A percentile compares a stretch with the other conserved stretches of the same genome.
Evolutionary conservation across 129 eudicot genomes (phyloP).

Genomic region (Flaveria linearis): DNA sequence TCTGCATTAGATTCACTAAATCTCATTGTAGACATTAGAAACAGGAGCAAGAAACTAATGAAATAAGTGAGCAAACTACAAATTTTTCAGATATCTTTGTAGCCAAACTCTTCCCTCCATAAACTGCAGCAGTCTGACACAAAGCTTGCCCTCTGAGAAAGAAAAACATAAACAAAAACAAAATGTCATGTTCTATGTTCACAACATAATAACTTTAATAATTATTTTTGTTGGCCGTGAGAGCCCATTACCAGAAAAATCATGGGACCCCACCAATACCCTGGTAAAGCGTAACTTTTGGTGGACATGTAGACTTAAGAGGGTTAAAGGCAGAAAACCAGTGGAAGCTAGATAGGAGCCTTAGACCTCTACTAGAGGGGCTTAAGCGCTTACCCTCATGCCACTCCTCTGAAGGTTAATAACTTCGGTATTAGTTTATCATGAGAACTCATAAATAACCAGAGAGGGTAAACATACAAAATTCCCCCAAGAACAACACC

Average conservation of each 20-base stretch:
- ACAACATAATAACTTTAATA: background rate
- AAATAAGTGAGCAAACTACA: constrained; percentile 38
- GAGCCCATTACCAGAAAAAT: no score
- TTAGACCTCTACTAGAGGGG: no score
- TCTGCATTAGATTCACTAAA: constrained; percentile 42
- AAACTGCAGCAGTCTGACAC: constrained; percentile 93
- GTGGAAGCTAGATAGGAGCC: no score
- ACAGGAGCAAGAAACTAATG: background rate
- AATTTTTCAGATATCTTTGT: constrained; percentile 75
- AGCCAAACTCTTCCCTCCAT: constrained; percentile 97
- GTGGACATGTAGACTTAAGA: no score
- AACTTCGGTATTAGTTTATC: background rate
- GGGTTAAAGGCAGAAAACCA: no score
- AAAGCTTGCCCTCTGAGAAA: constrained; percentile 80
- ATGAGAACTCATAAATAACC: background rate
- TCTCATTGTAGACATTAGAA: background rate
- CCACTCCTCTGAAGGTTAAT: no score
- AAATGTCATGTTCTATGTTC: background rate
- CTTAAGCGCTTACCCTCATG: no score
- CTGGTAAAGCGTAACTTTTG: no score
- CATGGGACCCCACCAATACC: no score
- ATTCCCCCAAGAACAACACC: constrained; percentile 98
- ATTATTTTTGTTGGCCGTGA: no score
- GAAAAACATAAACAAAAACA: constrained; percentile 11
- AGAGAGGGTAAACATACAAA: constrained; percentile 51